Evolutionary conservation across 139 green algal species (phyloP), one percentile per base, ranked within the genome.

Genomic region (Spirogloea muscicola): DNA sequence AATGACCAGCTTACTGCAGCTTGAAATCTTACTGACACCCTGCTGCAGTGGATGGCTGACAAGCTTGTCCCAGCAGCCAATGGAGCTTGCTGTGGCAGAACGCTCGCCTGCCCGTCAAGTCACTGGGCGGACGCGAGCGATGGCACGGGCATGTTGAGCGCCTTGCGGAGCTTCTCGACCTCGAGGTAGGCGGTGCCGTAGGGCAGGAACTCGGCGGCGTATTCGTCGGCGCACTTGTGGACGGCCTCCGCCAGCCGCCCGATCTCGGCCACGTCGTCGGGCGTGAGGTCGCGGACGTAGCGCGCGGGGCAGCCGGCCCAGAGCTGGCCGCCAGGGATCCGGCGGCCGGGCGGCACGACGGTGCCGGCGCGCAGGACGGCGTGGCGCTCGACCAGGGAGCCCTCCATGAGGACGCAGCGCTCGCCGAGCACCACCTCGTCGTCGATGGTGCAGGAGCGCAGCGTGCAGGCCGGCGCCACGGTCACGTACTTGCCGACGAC

Each of bases 261-360:
- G 13, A 86, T 87, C 55, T 78, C 79, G 4, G 31, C 39, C 27
- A 42, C 62, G 37, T 86, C 80, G 38, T 86, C 68, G 6, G 16
- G 21, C 9, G 48, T 77, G 21, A 86, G 34, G 3, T 77, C 43
- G 16, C 81, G 57, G 4, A 86, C 80, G 29, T 77, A 88, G 73
- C 87, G 88, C 38, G 93, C 93, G 37, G 93, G 93, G 48, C 62
- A 86, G n/a, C 93, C 93, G 0, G 87, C 91, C 94, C 94, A 98
- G 1, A 97, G 76, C 86, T 97, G 67, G n/a, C 89, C 90, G 10
- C 59, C 72, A 21, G 86, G 89, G 0, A 96, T 85, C 1, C 77
- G 58, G 1, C 86, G 87, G 41, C 85, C 84, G 13, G 92, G 91
- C 1, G 87, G 58, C 31, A 96, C 91, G 29, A 96, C 64, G 1